phyloP scores from a whole-genome alignment of 345 rosid species.

The Brassica napus region DNA sequence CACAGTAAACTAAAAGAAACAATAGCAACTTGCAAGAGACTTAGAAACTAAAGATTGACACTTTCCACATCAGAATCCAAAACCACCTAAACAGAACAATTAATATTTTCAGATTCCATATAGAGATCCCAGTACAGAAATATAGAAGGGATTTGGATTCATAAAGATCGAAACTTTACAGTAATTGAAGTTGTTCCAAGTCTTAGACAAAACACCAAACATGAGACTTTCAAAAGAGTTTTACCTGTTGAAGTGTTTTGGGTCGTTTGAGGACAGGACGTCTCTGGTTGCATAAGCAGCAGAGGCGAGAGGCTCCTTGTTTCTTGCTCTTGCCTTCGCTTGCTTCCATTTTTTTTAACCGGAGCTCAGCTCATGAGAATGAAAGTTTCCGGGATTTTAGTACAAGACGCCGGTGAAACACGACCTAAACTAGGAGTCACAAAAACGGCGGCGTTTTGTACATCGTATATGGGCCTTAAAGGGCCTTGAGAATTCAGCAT shows the following conservation, averaged over 20 bases:
- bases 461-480: constrained; percentile 4
- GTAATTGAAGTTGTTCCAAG: background rate
- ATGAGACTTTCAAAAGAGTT: background rate
- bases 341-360: constrained; percentile 44
- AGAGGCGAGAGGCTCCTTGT: constrained; percentile 50
- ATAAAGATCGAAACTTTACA: constrained; percentile 2
- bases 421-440: background rate
- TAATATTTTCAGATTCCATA: background rate
- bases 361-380: constrained; percentile 1
- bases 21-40: background rate
- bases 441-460: background rate
- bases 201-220: constrained; percentile 4
- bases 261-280: constrained; percentile 83
- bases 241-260: constrained; percentile 86
- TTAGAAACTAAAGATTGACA: background rate
- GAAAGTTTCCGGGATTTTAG: background rate
- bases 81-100: background rate
- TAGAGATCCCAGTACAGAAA: background rate
- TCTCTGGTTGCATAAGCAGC: constrained; percentile 60
- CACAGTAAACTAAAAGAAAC: background rate
- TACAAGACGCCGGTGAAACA: background rate
- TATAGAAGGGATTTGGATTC: background rate
- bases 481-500: constrained; percentile 1
- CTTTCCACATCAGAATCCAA: background rate
- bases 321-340: constrained; percentile 44